phyloP scores from a whole-genome alignment of 768 basidiomycete species.

The Boletus coccyginus region DNA sequence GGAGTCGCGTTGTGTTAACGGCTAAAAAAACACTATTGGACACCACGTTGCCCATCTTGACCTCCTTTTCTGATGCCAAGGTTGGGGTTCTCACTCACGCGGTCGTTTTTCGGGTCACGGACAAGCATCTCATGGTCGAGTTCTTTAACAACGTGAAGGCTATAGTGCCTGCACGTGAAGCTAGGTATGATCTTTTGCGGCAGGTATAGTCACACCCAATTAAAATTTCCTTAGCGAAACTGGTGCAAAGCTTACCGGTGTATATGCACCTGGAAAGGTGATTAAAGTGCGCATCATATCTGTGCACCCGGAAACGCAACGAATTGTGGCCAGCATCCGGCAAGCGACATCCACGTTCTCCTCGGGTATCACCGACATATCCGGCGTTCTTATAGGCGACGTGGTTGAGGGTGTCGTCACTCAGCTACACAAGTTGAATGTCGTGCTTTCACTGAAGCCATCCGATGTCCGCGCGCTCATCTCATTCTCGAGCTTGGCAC shows the following conservation, averaged over 20 bases:
- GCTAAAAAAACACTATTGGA: conserved; percentile 89
- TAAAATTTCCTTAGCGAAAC: conserved; percentile 55
- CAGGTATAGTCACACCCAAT: neutral
- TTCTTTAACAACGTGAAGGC: conserved; percentile 90
- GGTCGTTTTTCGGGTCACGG: conserved; percentile 78
- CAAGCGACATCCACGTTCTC: conserved; percentile 62
- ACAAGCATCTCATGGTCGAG: conserved; percentile 80
- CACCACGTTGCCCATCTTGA: conserved; percentile 69
- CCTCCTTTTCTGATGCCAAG: conserved; percentile 62
- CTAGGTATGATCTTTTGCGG: conserved; percentile 53
- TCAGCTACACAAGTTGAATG: conserved; percentile 85
- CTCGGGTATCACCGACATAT: conserved; percentile 57
- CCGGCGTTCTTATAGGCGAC: conserved; percentile 73
- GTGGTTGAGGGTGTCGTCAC: conserved; percentile 66
- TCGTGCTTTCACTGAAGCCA: conserved; percentile 68
- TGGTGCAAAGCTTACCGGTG: conserved; percentile 50
- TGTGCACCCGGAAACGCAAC: conserved; percentile 53
- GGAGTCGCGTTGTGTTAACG: conserved; percentile 80
- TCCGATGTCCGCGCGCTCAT: conserved; percentile 73
- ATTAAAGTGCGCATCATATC: conserved; percentile 79
- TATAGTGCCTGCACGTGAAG: conserved; percentile 74
- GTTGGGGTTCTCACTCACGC: conserved; percentile 75
- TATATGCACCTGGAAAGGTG: conserved; percentile 78
- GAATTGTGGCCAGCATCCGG: conserved; percentile 82
- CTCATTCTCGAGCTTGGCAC: conserved; percentile 86